Base-by-base conservation (phyloP, 768 basidiomycete genomes). In the Pulveroboletus sp. region DNA sequence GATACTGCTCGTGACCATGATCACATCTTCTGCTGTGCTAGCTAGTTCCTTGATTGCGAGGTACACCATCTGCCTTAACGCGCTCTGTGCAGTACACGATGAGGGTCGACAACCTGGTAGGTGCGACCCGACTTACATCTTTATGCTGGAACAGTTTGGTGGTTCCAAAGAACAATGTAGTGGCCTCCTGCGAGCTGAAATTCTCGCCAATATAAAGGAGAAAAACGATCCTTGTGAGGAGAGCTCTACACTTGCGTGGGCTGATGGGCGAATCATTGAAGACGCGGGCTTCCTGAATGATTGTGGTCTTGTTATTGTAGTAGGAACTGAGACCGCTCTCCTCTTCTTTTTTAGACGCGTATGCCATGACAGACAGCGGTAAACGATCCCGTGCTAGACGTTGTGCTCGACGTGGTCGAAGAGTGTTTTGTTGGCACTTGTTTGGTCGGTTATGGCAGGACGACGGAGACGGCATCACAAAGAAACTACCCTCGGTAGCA, bases 221-320 rank as follows among this genome's bases (percentile, higher is more conserved):
- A 72, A 97, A 95, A 38, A 98, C 90, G 61, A 98, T 94, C 65
- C 95, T 81, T 39, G 95, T 98, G 63, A 99, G 82, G 49, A 99
- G 82, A 39, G 94, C 87, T 68, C 95, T 83, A 73, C 95, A 98
- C 75, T 94, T 96, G 66, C 94, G 80, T 17, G 95, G 95, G 66
- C 91, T 95, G 72, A 99, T 93, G 52, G 96, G 96, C 15, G 95
- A 96, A 66, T 98, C 95, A 73, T 99, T 98, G 84, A 99, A 99
- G 51, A 93, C 89, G 58, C 96, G 85, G 52, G 96, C 94, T 70
- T 99, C 96, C 70, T 98, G 96, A 59, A 98, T 89, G 57, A 98
- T 88, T 1, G 95, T 96, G 18, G 92, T 94, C 72, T 98, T 98
- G 78, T 97, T 95, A 73, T 92, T 92, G 69, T 91, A 89, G 70